phyloP scores from a whole-genome alignment of 352 stramenopile species.

The Globisporangium splendens region DNA sequence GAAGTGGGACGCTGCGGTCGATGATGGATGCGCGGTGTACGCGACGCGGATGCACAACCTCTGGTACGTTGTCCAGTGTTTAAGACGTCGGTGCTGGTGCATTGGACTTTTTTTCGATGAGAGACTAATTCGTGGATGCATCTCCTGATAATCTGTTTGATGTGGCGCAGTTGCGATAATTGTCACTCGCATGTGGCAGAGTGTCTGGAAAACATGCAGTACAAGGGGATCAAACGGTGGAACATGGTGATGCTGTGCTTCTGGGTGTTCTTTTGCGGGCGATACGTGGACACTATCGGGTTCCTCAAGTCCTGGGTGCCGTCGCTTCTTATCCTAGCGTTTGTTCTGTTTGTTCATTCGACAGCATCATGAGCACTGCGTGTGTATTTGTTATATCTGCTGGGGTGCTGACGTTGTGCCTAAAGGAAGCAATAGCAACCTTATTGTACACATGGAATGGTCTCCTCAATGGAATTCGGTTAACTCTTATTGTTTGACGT shows the following conservation, averaged over 20 bases:
- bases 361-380: conserved; percentile 18
- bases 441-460: too few relatives aligned
- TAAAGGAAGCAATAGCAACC: too few relatives aligned
- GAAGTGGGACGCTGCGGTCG: conserved; percentile 90
- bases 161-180: conserved; percentile 86
- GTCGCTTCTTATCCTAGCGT: conserved; percentile 18
- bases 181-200: conserved; percentile 95
- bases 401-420: not conserved
- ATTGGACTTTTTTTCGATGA: too few relatives aligned
- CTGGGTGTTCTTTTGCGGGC: conserved; percentile 73
- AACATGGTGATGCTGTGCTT: conserved; percentile 84
- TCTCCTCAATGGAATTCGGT: too few relatives aligned
- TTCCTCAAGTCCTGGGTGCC: conserved; percentile 42
- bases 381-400: not conserved
- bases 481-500: too few relatives aligned
- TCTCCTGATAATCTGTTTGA: not conserved
- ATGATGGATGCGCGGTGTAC: conserved; percentile 91
- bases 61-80: conserved; percentile 35
- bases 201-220: conserved; percentile 63
- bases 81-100: too few relatives aligned
- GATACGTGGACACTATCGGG: conserved; percentile 39
- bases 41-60: conserved; percentile 94
- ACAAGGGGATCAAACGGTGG: conserved; percentile 54
- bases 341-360: conserved; percentile 23
- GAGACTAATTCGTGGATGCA: too few relatives aligned